Conservation (phyloP, 169 alveolate genomes). For the Plasmodium berghei region DNA sequence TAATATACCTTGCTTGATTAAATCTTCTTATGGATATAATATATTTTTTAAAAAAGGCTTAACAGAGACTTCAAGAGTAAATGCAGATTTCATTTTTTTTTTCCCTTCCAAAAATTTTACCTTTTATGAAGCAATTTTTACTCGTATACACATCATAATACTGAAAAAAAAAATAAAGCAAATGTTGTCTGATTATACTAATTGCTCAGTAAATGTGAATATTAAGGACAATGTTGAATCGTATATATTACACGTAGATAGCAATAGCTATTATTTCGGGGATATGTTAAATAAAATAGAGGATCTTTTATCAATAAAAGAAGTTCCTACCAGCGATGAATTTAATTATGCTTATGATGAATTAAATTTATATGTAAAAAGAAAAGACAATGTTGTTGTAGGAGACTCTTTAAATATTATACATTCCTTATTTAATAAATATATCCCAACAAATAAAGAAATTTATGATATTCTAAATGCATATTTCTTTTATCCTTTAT, state of each 20-base stretch:
- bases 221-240: slow-evolving; percentile 33
- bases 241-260: slow-evolving; percentile 44
- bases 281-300: slow-evolving; percentile 37
- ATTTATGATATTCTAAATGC: slow-evolving; percentile 55
- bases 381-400: slow-evolving; percentile 4
- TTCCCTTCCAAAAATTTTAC: slow-evolving; percentile 71
- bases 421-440: slow-evolving; percentile 68
- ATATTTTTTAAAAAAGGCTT: slow-evolving; percentile 65
- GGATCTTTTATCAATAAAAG: slow-evolving; percentile 42
- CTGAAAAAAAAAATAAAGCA: slow-evolving; percentile 32
- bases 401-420: slow-evolving; percentile 56
- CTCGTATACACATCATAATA: slow-evolving; percentile 68
- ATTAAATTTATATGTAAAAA: slow-evolving; percentile 27
- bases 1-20: slow-evolving; percentile 72
- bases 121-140: slow-evolving; percentile 55
- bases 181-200: slow-evolving; percentile 49
- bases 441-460: slow-evolving; percentile 58
- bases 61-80: slow-evolving; percentile 51
- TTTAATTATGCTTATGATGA: slow-evolving; percentile 64
- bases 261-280: slow-evolving; percentile 43
- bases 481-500: slow-evolving; percentile 58
- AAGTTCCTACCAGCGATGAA: slow-evolving; percentile 54
- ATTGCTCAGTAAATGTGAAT: slow-evolving; percentile 51
- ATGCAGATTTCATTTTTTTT: slow-evolving; percentile 66
- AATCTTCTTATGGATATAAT: slow-evolving; percentile 73